Conservation (phyloP, 2,329 filamentous ascomycete genomes). For the Colletotrichum incanum region DNA sequence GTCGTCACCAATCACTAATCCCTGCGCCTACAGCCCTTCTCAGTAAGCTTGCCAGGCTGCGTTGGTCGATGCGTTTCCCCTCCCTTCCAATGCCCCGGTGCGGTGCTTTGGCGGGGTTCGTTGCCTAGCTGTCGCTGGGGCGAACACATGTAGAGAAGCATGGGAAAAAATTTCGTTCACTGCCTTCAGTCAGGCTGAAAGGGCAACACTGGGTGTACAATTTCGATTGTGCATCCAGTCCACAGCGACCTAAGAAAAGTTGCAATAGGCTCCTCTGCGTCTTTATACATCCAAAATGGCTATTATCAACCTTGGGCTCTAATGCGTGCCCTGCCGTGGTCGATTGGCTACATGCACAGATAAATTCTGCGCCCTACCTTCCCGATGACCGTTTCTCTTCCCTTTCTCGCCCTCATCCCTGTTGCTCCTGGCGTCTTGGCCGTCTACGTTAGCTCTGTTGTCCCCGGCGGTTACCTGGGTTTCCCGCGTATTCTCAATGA, state of each 20-base stretch:
- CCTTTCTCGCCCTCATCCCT: neutral
- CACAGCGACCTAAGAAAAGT: neutral
- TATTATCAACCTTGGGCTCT: too few species aligned
- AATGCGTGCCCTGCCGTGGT: neutral
- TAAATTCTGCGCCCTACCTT: neutral
- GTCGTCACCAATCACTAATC: neutral
- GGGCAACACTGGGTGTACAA: slow-evolving; percentile 10
- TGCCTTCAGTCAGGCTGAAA: slow-evolving; percentile 2
- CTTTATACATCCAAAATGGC: too few species aligned
- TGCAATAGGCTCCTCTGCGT: neutral
- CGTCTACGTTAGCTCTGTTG: too few species aligned
- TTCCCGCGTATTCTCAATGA: too few species aligned
- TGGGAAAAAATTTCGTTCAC: slow-evolving; percentile 1
- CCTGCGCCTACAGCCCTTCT: neutral
- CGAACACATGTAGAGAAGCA: slow-evolving; percentile 16
- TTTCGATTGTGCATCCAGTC: neutral
- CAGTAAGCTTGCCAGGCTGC: neutral
- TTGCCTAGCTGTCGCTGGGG: slow-evolving; percentile 28
- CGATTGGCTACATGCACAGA: neutral
- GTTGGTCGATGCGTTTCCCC: slow-evolving; percentile 5
- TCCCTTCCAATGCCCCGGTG: slow-evolving; percentile 8
- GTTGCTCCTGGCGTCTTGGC: too few species aligned
- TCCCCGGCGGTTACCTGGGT: too few species aligned
- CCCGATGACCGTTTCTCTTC: too few species aligned
- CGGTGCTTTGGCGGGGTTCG: slow-evolving; percentile 9